Base-by-base conservation (phyloP, 805 yeast genomes). In the Zygosaccharomyces siamensis region DNA sequence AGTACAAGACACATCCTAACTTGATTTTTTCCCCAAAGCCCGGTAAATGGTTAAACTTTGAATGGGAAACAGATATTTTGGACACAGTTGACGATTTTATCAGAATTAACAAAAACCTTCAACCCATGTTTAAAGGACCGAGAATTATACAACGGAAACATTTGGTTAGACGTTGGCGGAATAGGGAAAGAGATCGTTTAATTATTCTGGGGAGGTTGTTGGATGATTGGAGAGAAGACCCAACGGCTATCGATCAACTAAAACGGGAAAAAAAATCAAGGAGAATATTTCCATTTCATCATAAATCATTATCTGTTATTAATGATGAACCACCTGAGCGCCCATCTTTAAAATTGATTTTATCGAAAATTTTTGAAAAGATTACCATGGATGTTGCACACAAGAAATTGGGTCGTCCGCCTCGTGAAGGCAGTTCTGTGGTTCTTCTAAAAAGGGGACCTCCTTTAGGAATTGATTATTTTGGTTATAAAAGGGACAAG, bases 21-120 rank as follows among this genome's bases (percentile, higher is more conserved):
- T 32, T 41, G n/a, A 12, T 28, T 2, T 41, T 41, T 41, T 14
- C 44, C 5, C 44, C 44, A 7, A 28, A 24, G 16, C 44, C 44
- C 8, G 44, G 36, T 16, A 41, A 41, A 39, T 37, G 48, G 46
- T 26, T 49, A 5, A 28, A 49, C 26, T 49, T 49, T 30, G 52
- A 49, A 33, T 38, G 45, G 37, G 52, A 49, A 20, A 42, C 20
- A 24, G 52, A 45, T 8, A 43, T 49, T 10, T 23, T 49, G 12
- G 52, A 49, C 10, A 16, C 41, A 10, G 39, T 49, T 24, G 52
- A 49, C 7, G 49, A 45, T 20, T 49, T 49, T 37, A 42, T 49
- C n/a, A 36, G 36, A 7, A 41, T 47, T 28, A 49, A 49, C 30
- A 41, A 35, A 10, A 40, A 42, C n/a, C 47, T 46, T 10, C 31